Base-by-base conservation (phyloP, 2,329 filamentous ascomycete genomes). In the Colletotrichum lupini region DNA sequence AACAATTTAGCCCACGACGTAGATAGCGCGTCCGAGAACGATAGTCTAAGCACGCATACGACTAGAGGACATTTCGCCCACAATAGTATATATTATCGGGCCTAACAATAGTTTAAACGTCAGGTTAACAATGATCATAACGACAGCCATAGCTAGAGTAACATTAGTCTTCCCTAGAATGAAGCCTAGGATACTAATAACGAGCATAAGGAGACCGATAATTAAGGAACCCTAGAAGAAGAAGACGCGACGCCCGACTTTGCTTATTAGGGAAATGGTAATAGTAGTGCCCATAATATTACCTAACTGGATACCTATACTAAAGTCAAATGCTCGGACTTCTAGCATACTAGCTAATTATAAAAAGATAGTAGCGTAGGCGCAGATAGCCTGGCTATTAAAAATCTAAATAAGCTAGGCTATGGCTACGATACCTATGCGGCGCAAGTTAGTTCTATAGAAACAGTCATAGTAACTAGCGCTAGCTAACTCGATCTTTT, bases 351-450 rank as follows among this genome's bases (percentile, higher is more conserved):
- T 88, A 9, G 87, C 86, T 67, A 88, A 85, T 63, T 84, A 79
- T 66, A 90, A 85, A 74, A 85, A 81, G 74, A 90, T 88, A 1
- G 87, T 87, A 2, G 87, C 88, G 74, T 87, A 72, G 30, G 85
- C 83, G 57, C 86, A 88, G 77, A 90, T 88, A 1, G 87, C 86
- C 76, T 88, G 74, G 12, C 77, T 77, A 65, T 76, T 77, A 16
- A 78, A 70, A 42, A 76, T 76, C 62, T 79, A 72, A 19, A 80
- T 78, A 9, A 78, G 62, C 72, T 77, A 81, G 8, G 80, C 78
- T 67, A 79, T 76, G 49, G 78, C 76, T 5, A 79, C 76, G 53
- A 82, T 79, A 5, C 77, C 75, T 3, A 80, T 81, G 35, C 82
- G 76, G 7, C 81, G 78, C 14, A 81, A 72, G 67, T 86, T 81